A percentile compares a stretch with the other conserved stretches of the same genome.
Evolutionary conservation across 768 basidiomycete species (phyloP).

Genomic region (Boletus sp.): DNA sequence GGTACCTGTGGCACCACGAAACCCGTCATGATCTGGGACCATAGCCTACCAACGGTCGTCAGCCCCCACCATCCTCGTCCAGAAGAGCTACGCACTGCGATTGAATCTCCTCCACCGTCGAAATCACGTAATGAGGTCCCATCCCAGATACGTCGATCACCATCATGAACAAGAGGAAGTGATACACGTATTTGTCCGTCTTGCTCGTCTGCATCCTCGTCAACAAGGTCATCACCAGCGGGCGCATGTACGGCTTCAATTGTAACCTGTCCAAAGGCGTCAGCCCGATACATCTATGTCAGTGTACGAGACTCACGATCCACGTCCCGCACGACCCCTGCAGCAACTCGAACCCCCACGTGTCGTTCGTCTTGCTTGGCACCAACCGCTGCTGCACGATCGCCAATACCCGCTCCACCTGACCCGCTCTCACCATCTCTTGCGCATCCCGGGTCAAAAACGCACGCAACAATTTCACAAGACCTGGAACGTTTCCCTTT

Average conservation of each 20-base stretch:
- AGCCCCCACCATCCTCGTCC: background rate
- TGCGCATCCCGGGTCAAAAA: conserved; percentile 71
- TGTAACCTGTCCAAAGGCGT: conserved; percentile 42
- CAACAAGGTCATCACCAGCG: conserved; percentile 72
- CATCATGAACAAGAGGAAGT: conserved; percentile 73
- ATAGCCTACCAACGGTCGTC: conserved; percentile 47
- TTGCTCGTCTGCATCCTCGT: conserved; percentile 86
- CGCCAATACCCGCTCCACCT: conserved; percentile 76
- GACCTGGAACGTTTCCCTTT: conserved; percentile 91
- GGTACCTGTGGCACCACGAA: conserved; percentile 81
- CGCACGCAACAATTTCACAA: conserved; percentile 84
- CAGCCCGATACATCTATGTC: background rate
- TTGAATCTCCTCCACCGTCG: conserved; percentile 82
- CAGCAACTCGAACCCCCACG: conserved; percentile 88
- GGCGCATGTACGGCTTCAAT: conserved; percentile 72
- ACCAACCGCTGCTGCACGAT: conserved; percentile 89
- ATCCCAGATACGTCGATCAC: conserved; percentile 74
- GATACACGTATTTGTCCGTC: conserved; percentile 84
- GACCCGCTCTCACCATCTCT: conserved; percentile 66
- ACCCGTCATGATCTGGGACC: conserved; percentile 73
- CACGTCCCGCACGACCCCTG: conserved; percentile 69
- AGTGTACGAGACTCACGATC: conserved; percentile 57
- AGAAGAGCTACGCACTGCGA: conserved; percentile 49
- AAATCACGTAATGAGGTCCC: conserved; percentile 75
- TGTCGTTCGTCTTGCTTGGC: conserved; percentile 84